A percentile compares a stretch with the other conserved stretches of the same genome.
Evolutionary conservation across 169 alveolate species (phyloP).

Genomic region (Neospora caninum): DNA sequence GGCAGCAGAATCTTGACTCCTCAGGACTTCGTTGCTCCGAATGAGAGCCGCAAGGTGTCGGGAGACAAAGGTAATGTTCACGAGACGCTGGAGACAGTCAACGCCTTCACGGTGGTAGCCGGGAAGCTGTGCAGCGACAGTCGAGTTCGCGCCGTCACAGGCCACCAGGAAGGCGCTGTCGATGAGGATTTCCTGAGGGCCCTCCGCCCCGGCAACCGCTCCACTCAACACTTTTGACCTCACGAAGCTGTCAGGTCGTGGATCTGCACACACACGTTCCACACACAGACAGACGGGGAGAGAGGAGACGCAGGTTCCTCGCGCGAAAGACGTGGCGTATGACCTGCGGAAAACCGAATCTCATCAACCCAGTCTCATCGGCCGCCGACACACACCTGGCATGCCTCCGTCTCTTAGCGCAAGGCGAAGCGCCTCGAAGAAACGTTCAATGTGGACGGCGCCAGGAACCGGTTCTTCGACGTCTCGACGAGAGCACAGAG

Average conservation of each 20-base stretch:
- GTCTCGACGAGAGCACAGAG: no score
- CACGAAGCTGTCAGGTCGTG: background rate
- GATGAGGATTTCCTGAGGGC: background rate
- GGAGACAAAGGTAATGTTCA: conserved; percentile 54
- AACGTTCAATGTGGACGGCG: no score
- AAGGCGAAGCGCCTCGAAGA: no score
- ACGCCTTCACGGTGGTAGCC: background rate
- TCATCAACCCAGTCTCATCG: no score
- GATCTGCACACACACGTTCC: background rate
- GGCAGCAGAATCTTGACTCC: background rate
- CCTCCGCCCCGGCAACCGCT: background rate
- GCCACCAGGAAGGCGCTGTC: conserved; percentile 59
- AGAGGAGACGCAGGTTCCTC: no score
- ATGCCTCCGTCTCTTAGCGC: no score
- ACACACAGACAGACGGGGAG: background rate
- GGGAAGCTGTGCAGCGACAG: conserved; percentile 18
- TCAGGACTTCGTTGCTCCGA: background rate
- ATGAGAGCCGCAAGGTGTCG: conserved; percentile 48
- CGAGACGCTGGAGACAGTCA: conserved; percentile 49
- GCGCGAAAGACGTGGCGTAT: no score
- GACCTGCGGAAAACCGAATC: no score
- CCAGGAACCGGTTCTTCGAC: no score
- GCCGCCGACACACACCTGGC: no score
- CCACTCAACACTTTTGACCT: background rate
- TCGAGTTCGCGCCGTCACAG: conserved; percentile 63